Percentiles rank a stretch among this genome's conserved stretches.
Evolutionary conservation across 345 rosid genomes (phyloP).

Genomic region (Salix suchowensis): DNA sequence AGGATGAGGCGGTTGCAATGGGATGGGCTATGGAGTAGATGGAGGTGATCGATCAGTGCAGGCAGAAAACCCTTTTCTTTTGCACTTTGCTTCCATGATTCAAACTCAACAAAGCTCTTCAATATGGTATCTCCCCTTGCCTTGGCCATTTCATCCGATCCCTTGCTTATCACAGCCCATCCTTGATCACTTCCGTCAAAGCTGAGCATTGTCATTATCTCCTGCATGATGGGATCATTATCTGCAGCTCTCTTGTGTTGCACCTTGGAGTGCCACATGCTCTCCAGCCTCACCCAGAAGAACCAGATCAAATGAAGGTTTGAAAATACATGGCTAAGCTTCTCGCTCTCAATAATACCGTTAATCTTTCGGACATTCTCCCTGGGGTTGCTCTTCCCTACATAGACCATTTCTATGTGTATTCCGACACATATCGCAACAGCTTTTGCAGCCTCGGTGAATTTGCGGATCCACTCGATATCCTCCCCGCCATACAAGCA

Average conservation of each 20-base stretch:
- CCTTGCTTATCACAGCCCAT: constrained; percentile 49
- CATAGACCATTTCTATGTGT: constrained; percentile 54
- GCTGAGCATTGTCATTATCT: constrained; percentile 48
- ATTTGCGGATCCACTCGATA: constrained; percentile 58
- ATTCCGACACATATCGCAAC: constrained; percentile 40
- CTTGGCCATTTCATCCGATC: constrained; percentile 37
- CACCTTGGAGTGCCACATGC: constrained; percentile 68
- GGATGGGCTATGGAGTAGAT: constrained; percentile 20
- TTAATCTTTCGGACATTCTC: constrained; percentile 41
- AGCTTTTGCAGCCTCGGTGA: constrained; percentile 27
- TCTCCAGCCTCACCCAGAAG: constrained; percentile 59
- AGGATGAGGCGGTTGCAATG: constrained; percentile 57
- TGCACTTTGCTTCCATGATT: constrained; percentile 13
- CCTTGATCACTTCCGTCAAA: constrained; percentile 56
- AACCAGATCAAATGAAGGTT: constrained; percentile 45
- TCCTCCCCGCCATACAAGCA: constrained; percentile 83
- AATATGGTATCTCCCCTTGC: constrained; percentile 30
- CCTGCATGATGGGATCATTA: constrained; percentile 47
- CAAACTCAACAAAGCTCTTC: constrained; percentile 22
- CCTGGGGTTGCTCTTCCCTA: constrained; percentile 61
- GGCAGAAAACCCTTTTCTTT: constrained; percentile 28
- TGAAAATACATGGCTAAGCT: constrained; percentile 38
- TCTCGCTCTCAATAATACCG: constrained; percentile 24
- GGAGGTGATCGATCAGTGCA: constrained; percentile 36
- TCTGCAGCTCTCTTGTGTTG: constrained; percentile 33